Base-by-base conservation (phyloP, 2,329 filamentous ascomycete genomes). In the Penicillium sp. region DNA sequence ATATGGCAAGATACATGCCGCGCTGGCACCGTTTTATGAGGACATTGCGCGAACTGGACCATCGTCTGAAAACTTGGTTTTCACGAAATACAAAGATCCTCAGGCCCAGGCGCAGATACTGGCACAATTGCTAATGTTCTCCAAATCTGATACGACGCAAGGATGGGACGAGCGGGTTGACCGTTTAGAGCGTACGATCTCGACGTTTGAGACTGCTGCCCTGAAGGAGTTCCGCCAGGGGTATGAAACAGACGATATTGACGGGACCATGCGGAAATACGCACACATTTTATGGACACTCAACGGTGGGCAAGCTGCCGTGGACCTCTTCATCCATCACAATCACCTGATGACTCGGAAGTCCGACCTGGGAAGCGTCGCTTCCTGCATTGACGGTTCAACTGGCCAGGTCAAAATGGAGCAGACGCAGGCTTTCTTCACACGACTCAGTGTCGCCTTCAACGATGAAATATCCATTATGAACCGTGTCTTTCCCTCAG, bases 141-240 rank as follows among this genome's bases (percentile, higher is more conserved):
- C 89, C 10, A 86, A 85, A 67, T 91, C 90, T 68, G 94, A 99
- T 72, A 90, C 85, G 78, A 82, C 90, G 0, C 79, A 88, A 56
- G 92, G 91, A 2, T 92, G 89, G 80, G 74, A 78, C 47, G 81
- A 85, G 64, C 81, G 93, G 43, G 84, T 89, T 66, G 85, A 89
- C 60, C 90, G 88, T 69, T 78, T 99, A 21, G 79, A 84, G 38
- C 83, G 82, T 25, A 92, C 95, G 83, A 84, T 88, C 63, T 83
- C 83, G 38, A 87, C 94, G 58, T 99, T 99, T 68, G 93, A 97
- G 75, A 92, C 88, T 55, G 92, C 92, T 4, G 92, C 95, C 4
- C 77, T 97, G 50, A 84, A 89, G 48, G 94, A 99, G 72, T 99
- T 99, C 65, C 90, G 95, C 74, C 89, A 94, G 69, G 94, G 91